Conservation (phyloP, 352 stramenopile species). For the Phytophthora tentaculata region DNA sequence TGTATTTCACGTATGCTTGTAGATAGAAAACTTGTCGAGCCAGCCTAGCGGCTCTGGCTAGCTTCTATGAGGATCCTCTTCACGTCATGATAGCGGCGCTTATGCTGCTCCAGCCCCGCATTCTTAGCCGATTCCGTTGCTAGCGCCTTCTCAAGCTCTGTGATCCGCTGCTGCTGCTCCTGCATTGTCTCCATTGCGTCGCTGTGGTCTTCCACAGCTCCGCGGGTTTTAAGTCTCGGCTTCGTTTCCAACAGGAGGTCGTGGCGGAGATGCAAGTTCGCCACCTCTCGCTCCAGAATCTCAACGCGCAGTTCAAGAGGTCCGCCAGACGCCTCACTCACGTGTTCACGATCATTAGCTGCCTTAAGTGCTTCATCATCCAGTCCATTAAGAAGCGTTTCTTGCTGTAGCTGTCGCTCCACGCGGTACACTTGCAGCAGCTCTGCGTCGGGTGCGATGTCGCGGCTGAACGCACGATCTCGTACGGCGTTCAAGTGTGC, state of each 20-base stretch:
- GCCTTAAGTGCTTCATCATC: background rate
- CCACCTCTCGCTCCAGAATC: slow-evolving; percentile 29
- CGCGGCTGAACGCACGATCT: slow-evolving; percentile 35
- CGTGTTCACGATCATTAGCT: background rate
- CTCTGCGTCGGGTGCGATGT: slow-evolving; percentile 23
- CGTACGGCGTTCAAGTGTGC: slow-evolving; percentile 24
- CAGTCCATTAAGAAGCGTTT: slow-evolving; percentile 7
- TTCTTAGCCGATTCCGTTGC: slow-evolving; percentile 11
- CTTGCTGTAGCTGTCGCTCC: slow-evolving; percentile 20
- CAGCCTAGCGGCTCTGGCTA: slow-evolving; percentile 1
- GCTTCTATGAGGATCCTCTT: slow-evolving; percentile 13
- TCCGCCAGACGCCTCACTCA: background rate
- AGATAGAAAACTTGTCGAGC: background rate
- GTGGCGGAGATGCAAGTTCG: slow-evolving; percentile 18
- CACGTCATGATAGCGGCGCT: slow-evolving; percentile 10
- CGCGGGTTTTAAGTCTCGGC: background rate
- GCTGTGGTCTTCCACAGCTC: background rate
- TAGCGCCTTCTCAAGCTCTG: slow-evolving; percentile 20
- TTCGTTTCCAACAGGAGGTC: slow-evolving; percentile 13
- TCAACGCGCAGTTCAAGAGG: slow-evolving; percentile 29
- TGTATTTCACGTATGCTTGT: no score
- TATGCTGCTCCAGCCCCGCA: slow-evolving; percentile 14
- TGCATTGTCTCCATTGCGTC: slow-evolving; percentile 4
- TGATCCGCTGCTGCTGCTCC: slow-evolving; percentile 20
- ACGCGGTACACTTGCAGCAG: slow-evolving; percentile 16